These are phyloP conservation scores for Lipomyces yamadae DNA, from an alignment of 805 yeast species.

Conservation along the genomic window DNA sequence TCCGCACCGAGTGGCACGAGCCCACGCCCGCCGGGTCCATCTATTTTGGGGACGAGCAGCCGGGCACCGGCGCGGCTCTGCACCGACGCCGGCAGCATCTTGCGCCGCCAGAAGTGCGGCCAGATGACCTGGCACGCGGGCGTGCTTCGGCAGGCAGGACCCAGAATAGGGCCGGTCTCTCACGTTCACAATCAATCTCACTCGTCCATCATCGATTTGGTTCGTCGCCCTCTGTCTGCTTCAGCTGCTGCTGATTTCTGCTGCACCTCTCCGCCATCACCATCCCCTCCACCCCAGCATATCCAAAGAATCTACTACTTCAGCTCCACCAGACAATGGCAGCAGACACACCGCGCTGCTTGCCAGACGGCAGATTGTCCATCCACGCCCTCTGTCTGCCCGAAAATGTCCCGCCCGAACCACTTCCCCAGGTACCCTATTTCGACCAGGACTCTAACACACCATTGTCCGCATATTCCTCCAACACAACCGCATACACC, in stretches of 20 bases:
- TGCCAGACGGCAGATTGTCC: conserved; percentile 27
- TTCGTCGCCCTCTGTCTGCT: neutral
- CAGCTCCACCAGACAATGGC: conserved; percentile 5
- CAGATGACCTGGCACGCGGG: conserved; percentile 6
- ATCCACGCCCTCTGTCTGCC: conserved; percentile 28
- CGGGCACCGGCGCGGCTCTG: neutral
- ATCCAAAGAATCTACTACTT: neutral
- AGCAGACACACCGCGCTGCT: conserved; percentile 3
- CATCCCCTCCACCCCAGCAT: neutral
- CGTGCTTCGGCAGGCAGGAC: neutral
- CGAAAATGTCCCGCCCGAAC: neutral
- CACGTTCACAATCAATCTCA: conserved; percentile 1
- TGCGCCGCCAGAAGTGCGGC: neutral
- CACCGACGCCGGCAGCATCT: neutral
- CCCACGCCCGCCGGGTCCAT: neutral
- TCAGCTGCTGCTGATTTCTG: neutral
- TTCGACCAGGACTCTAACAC: conserved; percentile 15
- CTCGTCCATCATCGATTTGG: neutral
- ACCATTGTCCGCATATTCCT: conserved; percentile 29
- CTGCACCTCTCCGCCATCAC: neutral
- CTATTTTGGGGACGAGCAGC: neutral
- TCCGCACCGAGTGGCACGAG: neutral
- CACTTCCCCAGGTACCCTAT: neutral
- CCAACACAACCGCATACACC: conserved; percentile 24
- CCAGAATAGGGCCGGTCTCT: neutral